Evolutionary conservation across 352 stramenopile genomes (phyloP), one percentile per base, ranked within the genome.

Genomic region (Nothophytophthora sp.): DNA sequence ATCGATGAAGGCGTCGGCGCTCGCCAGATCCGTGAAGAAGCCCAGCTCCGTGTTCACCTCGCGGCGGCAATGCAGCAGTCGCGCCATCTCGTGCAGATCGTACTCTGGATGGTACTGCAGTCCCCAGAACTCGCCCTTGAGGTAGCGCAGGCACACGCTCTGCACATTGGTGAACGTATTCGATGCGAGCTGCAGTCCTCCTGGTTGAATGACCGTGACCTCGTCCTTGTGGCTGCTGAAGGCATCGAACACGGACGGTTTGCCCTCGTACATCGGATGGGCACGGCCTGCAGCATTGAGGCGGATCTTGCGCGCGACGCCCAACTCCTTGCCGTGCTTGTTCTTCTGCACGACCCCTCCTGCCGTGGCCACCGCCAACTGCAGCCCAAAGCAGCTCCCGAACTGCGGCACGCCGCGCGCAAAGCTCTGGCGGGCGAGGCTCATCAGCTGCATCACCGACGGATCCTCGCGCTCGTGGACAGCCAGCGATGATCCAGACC

Each of bases 151-250:
- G 22, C 47, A 63, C 5, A 77, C 75, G 20, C 74, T 81, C 45
- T 92, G 79, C 45, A 87, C 76, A 6, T 60, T 63, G 1, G 76
- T 87, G 49, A 84, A 81, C 15, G 51, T 41, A 44, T 92, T 92
- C 16, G 68, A 60, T 10, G 72, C 67, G 19, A 92, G 76, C 42
- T 73, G 51, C 27, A 87, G 39, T 1, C 63, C 73, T 20, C 78
- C 81, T 0, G 72, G 38, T 16, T 55, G 43, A 28, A 89, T 71
- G 23, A 90, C 74, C 38, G 73, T 80, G 16, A 90, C 72, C 40
- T 92, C 63, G 45, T 92, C 81, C 45, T 90, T 88, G 56, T 92
- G 81, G 46, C 79, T 90, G 28, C 68, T 86, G 38, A 90, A 90
- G 25, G 60, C 79, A 13, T 81, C 77, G 67, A 90, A 92, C 5